These are phyloP conservation scores for Coniochaeta pulveracea DNA, from an alignment of 2,329 filamentous ascomycete species.

Conservation along the genomic window DNA sequence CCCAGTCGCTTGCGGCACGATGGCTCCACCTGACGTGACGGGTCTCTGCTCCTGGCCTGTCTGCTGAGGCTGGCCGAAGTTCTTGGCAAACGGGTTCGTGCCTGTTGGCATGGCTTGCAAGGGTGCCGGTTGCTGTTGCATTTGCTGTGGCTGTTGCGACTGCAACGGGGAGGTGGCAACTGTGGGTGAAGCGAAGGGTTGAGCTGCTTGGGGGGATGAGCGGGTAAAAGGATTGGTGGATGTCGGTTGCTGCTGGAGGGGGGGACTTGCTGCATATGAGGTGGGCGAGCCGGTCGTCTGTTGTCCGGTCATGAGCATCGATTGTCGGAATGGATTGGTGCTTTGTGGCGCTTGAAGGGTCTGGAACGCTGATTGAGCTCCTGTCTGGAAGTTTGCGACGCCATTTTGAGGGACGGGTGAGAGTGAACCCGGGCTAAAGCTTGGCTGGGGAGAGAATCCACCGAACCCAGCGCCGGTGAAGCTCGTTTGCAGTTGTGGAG, in stretches of 20 bases:
- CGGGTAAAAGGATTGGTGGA: slow-evolving; percentile 86
- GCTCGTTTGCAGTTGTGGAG: slow-evolving; percentile 31
- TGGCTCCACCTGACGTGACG: slow-evolving; percentile 31
- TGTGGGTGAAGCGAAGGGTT: slow-evolving; percentile 23
- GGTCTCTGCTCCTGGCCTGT: slow-evolving; percentile 25
- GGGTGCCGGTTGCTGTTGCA: slow-evolving; percentile 25
- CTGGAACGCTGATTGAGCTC: slow-evolving; percentile 29
- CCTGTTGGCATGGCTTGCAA: slow-evolving; percentile 40
- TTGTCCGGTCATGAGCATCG: slow-evolving; percentile 58
- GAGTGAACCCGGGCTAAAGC: slow-evolving; percentile 41
- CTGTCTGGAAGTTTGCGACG: slow-evolving; percentile 36
- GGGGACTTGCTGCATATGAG: slow-evolving; percentile 16
- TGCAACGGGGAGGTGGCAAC: slow-evolving; percentile 29
- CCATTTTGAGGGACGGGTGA: slow-evolving; percentile 48
- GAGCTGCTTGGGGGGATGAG: slow-evolving; percentile 32
- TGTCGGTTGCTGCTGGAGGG: slow-evolving; percentile 42
- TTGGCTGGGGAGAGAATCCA: slow-evolving; percentile 59
- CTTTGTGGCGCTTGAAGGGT: slow-evolving; percentile 39
- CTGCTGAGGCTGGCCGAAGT: slow-evolving; percentile 21
- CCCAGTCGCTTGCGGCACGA: slow-evolving; percentile 70
- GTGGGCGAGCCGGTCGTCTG: slow-evolving; percentile 8
- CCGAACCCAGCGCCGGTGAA: slow-evolving; percentile 71
- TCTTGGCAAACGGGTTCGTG: slow-evolving; percentile 49
- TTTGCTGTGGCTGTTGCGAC: slow-evolving; percentile 24
- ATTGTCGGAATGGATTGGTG: slow-evolving; percentile 92